A percentile compares a stretch with the other conserved stretches of the same genome.
phyloP scores from a whole-genome alignment of 2,329 filamentous ascomycete genomes.

The Tolypocladium cylindrosporum region DNA sequence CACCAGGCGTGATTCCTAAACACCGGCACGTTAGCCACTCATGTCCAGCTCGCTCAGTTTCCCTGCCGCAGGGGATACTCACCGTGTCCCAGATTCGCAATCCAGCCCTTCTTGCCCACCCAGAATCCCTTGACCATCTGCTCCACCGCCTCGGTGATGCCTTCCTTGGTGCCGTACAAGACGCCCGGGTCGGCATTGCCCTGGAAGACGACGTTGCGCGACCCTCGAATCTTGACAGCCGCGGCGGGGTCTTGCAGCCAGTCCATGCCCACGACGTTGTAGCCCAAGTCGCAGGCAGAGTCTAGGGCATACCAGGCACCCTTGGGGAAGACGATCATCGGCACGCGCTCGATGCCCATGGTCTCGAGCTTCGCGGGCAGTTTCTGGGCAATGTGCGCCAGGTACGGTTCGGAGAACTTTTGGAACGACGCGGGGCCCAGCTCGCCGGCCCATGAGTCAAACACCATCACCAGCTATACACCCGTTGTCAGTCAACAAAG shows the following conservation, averaged over 20 bases:
- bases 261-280: constrained; percentile 89
- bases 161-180: constrained; percentile 72
- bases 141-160: constrained; percentile 74
- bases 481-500: neutral
- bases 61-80: constrained; percentile 21
- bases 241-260: constrained; percentile 87
- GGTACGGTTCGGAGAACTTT: constrained; percentile 76
- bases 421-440: constrained; percentile 76
- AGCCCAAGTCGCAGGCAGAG: constrained; percentile 76
- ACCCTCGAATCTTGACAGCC: constrained; percentile 68
- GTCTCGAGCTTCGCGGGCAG: constrained; percentile 66
- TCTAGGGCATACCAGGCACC: constrained; percentile 94
- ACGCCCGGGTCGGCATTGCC: constrained; percentile 94
- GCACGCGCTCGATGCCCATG: constrained; percentile 68
- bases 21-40: constrained; percentile 3
- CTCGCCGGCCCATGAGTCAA: constrained; percentile 97
- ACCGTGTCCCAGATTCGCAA: constrained; percentile 94
- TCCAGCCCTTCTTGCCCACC: constrained; percentile 79
- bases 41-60: neutral
- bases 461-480: constrained; percentile 75
- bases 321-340: constrained; percentile 98
- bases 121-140: constrained; percentile 82
- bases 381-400: constrained; percentile 72
- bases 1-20: constrained; percentile 81
- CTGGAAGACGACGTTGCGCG: constrained; percentile 69